Evolutionary conservation across 2,329 filamentous ascomycete genomes (phyloP).

Genomic region (Aspergillus arachidicola): DNA sequence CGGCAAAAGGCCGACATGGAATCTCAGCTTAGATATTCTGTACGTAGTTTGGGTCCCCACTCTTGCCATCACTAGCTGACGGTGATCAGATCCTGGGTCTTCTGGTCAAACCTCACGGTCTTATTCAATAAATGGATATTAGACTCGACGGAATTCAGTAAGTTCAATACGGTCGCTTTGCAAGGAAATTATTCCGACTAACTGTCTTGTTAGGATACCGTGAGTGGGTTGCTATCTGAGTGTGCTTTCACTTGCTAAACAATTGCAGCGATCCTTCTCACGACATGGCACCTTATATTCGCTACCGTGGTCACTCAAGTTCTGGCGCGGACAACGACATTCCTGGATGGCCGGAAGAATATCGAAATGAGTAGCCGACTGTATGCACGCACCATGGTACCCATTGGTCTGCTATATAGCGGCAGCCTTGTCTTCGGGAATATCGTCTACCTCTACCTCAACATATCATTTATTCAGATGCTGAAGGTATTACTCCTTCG

Average conservation of each 20-base stretch:
- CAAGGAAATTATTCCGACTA: not conserved
- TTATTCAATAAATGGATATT: constrained; percentile 99
- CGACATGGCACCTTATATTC: constrained; percentile 90
- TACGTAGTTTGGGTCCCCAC: constrained; percentile 1
- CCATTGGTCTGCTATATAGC: constrained; percentile 92
- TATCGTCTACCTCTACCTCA: constrained; percentile 89
- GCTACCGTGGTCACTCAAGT: constrained; percentile 90
- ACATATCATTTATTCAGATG: constrained; percentile 97
- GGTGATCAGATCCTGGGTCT: constrained; percentile 20
- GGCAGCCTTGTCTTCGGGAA: constrained; percentile 94
- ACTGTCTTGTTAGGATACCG: constrained; percentile 16
- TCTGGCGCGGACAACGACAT: constrained; percentile 79
- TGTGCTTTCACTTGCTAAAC: not conserved
- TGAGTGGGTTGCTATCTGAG: constrained; percentile 1
- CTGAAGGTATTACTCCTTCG: constrained; percentile 67
- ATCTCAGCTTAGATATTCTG: constrained; percentile 15
- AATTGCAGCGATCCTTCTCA: constrained; percentile 62
- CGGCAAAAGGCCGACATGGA: constrained; percentile 10
- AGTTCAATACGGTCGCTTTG: constrained; percentile 39
- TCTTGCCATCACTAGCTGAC: not conserved
- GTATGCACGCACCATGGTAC: constrained; percentile 87
- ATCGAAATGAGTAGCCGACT: constrained; percentile 92
- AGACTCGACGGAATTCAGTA: constrained; percentile 78
- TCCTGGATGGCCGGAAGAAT: constrained; percentile 86
- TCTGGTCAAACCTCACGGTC: constrained; percentile 53